A percentile compares a stretch with the other conserved stretches of the same genome.
Conservation (phyloP, 257 asterid species). For the Perilla frutescens region DNA sequence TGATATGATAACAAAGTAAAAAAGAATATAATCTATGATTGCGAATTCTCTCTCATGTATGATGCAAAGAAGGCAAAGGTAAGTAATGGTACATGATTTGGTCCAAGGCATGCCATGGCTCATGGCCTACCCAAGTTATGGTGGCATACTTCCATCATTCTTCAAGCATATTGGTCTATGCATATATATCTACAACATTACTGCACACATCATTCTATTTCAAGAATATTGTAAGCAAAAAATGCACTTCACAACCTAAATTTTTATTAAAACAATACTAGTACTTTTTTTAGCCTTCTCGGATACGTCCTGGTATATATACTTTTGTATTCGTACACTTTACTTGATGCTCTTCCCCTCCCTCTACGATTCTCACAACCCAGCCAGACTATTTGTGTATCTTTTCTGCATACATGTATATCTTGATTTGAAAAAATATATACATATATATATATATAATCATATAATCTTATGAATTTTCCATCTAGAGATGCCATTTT, state of each 20-base stretch:
- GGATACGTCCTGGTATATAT: no score
- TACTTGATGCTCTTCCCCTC: no score
- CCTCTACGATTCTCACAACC: no score
- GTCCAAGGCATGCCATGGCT: conserved; percentile 64
- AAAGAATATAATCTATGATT: conserved; percentile 41
- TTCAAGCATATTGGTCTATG: conserved; percentile 25
- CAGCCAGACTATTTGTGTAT: no score
- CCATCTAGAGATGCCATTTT: conserved; percentile 38
- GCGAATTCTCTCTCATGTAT: conserved; percentile 46
- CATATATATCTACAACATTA: neutral
- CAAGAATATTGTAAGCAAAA: neutral
- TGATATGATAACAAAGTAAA: conserved; percentile 40
- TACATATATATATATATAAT: no score
- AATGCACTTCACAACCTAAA: no score
- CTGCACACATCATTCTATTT: conserved; percentile 9
- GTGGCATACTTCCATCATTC: conserved; percentile 43
- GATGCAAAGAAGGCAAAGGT: conserved; percentile 54
- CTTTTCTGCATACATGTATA: neutral
- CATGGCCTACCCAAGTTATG: conserved; percentile 55
- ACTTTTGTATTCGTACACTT: no score
- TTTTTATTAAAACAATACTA: no score
- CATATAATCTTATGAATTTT: neutral
- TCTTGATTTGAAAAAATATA: neutral
- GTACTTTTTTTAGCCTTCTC: no score
- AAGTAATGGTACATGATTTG: conserved; percentile 56